Evolutionary conservation across 345 rosid genomes (phyloP).

Genomic region (Salix koriyanagi): DNA sequence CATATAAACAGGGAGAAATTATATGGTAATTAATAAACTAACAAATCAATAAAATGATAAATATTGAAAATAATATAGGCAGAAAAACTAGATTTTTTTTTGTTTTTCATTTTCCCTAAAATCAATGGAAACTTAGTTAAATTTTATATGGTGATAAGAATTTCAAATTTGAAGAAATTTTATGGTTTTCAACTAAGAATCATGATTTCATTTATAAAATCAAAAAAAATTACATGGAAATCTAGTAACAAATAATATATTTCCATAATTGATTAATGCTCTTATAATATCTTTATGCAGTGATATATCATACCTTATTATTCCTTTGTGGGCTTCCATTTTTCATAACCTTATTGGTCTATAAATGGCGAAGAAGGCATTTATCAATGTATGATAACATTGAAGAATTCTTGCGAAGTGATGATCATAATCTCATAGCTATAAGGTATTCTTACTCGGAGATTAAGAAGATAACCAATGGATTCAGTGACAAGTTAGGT

Average conservation of each 20-base stretch:
- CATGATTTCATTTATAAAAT: too few relatives aligned
- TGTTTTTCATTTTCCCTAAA: too few relatives aligned
- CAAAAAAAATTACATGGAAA: too few relatives aligned
- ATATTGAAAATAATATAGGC: too few relatives aligned
- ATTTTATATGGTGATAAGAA: background rate
- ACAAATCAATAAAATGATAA: too few relatives aligned
- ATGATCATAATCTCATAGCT: background rate
- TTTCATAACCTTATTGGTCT: background rate
- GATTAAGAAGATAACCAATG: background rate
- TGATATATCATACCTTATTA: background rate
- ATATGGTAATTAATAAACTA: too few relatives aligned
- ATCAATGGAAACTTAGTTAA: background rate
- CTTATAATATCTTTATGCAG: too few relatives aligned
- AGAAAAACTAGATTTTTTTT: too few relatives aligned
- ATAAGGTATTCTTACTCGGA: background rate
- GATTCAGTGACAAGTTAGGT: background rate
- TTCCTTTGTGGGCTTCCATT: background rate
- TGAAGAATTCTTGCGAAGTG: background rate
- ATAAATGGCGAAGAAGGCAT: background rate
- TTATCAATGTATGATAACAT: background rate
- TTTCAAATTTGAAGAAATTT: too few relatives aligned
- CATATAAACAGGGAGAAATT: rapidly evolving
- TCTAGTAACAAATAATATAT: too few relatives aligned
- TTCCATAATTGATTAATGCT: too few relatives aligned
- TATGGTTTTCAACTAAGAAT: too few relatives aligned